phyloP scores from a whole-genome alignment of 139 green algal species.

The Chlorella sp. region DNA sequence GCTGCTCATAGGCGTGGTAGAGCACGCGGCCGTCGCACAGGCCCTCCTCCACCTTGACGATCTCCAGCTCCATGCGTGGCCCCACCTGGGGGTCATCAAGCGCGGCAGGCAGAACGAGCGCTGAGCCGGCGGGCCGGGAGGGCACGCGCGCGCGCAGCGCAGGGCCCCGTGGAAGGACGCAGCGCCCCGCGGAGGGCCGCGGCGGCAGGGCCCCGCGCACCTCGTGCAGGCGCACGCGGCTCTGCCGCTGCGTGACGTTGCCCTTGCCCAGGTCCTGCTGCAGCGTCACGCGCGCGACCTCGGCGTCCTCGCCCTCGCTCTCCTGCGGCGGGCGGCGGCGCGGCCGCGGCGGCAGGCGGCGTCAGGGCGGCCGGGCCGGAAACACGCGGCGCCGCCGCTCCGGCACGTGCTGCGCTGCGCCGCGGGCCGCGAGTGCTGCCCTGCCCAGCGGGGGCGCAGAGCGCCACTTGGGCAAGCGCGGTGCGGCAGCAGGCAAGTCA shows the following conservation, averaged over 20 bases:
- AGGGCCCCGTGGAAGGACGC: not conserved
- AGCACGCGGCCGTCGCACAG: constrained; percentile 88
- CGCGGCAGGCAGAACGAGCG: not conserved
- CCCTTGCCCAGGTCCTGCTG: constrained; percentile 52
- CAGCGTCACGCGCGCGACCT: constrained; percentile 64
- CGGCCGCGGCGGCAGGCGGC: too few species aligned
- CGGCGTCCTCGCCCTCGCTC: constrained; percentile 84
- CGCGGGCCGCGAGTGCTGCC: too few species aligned
- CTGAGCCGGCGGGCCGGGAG: not conserved
- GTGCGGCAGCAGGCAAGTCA: not conserved
- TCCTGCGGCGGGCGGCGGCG: constrained; percentile 55
- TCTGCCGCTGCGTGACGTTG: constrained; percentile 50
- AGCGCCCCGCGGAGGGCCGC: not conserved
- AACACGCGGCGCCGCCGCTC: too few species aligned
- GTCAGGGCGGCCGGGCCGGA: too few species aligned
- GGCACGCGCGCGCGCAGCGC: not conserved
- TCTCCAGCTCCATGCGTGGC: constrained; percentile 86
- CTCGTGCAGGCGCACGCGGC: constrained; percentile 82
- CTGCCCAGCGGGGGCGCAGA: too few species aligned
- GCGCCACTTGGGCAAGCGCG: too few species aligned
- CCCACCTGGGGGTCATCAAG: constrained; percentile 55
- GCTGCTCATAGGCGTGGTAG: constrained; percentile 83
- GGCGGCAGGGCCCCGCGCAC: too few species aligned
- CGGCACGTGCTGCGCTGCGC: too few species aligned
- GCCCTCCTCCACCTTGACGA: constrained; percentile 97